Base-by-base conservation (phyloP, 768 basidiomycete genomes). In the Boletus reticuloceps region DNA sequence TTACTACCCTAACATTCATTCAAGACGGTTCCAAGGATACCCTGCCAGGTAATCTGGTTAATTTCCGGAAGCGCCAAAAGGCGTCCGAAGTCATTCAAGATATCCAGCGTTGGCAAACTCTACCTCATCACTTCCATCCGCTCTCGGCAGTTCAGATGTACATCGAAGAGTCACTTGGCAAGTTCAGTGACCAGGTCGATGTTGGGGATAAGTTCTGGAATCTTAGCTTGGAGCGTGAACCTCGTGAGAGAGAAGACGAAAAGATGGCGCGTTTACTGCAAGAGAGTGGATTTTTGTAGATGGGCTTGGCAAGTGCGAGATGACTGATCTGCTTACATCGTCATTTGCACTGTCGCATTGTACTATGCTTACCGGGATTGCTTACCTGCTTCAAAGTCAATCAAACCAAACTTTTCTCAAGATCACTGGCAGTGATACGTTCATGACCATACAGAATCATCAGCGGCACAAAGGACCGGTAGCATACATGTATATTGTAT, bases 81-180 rank as follows among this genome's bases (percentile, higher is more conserved):
- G 87, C 94, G 0, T 93, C 94, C n/a, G 95, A 97, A 67, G 91
- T 98, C 62, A 93, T 99, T 63, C 86, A 87, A 59, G 94, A 98
- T 69, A 98, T 99, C 69, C 91, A 97, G 69, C 88, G 92, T 29
- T 98, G 95, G 85, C 97, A 99, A 69, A 82, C 89, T 6, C 85
- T 86, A 59, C 86, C 91, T 2, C 98, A 94, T 77, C 94, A 96
- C 71, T 84, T 96, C 59, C 78, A 82, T 34, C 74, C 79, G 7
- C 82, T 95, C 16, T 78, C 82, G 0, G 56, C 78, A 1, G 83
- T 98, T 27, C 82, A 84, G 51, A 75, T 78, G 27, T 97, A 85
- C 70, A 82, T 99, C 58, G 86, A 89, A 56, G 86, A 90, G 46
- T 84, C 86, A 2, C 77, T 98, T 58, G 82, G 82, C 58, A 82